Percentiles rank a stretch among this genome's conserved stretches.
Evolutionary conservation across 139 green algal genomes (phyloP).

Genomic region (Spirogloea muscicola): DNA sequence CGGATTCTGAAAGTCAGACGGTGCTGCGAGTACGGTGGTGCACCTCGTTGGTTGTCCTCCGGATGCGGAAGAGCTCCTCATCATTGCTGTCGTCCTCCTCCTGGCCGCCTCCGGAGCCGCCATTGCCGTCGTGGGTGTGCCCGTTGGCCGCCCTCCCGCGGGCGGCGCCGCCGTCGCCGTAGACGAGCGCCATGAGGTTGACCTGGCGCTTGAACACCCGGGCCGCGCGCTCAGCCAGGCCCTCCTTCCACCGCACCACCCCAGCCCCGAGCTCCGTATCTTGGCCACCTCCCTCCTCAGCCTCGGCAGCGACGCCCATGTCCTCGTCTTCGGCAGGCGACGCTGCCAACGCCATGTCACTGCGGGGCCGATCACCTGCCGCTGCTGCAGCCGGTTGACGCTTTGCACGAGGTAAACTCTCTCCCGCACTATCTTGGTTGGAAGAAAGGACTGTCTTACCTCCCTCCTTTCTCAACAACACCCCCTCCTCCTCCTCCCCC

Average conservation of each 20-base stretch:
- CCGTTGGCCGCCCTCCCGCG: not conserved
- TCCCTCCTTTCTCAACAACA: no score
- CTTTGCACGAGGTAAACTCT: no score
- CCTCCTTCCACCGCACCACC: constrained; percentile 58
- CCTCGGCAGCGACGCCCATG: no score
- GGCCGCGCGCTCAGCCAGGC: constrained; percentile 47
- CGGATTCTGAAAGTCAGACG: not conserved
- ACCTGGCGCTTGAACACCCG: constrained; percentile 53
- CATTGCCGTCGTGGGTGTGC: not conserved
- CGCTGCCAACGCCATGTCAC: no score
- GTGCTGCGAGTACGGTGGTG: not conserved
- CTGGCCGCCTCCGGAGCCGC: constrained; percentile 31
- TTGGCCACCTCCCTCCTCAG: no score
- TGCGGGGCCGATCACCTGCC: no score
- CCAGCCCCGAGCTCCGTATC: not conserved
- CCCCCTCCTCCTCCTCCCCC: not conserved
- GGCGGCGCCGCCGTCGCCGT: constrained; percentile 31
- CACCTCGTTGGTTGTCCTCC: not conserved
- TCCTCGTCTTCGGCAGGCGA: no score
- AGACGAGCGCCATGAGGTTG: constrained; percentile 58
- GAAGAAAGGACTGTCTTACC: no score
- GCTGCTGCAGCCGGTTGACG: no score
- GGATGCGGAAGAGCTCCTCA: constrained; percentile 14
- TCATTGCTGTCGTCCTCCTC: constrained; percentile 50
- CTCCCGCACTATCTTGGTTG: no score